Base-by-base conservation (phyloP, 139 green algal genomes). In the Chlorella sorokiniana region DNA sequence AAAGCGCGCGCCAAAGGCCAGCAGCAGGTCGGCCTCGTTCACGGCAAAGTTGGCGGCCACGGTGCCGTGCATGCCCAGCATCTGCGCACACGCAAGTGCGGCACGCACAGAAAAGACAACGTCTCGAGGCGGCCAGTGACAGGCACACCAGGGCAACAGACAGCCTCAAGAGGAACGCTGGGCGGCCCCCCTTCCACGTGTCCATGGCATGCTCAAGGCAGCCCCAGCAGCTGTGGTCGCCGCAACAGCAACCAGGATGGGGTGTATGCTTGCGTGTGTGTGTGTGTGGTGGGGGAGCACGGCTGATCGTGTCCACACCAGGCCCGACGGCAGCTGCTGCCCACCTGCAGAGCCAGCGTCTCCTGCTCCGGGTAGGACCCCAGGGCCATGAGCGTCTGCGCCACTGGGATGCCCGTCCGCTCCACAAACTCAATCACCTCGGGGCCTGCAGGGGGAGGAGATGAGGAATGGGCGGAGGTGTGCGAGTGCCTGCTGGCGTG, bases 51-150 rank as follows among this genome's bases (percentile, higher is more conserved):
- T 99, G 75, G 59, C 56, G 67, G 91, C 93, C 63, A 99, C 95
- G 2, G 97, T 98, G 84, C 96, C 96, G 85, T 99, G 97, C 96
- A 99, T 99, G 84, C 96, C 97, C 56, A 99, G 92, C 97, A 99
- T 99, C 82, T 94, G 88, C 73, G 95, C 61, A 8, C 61, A 68
- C 61, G 25, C 61, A n/a, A 68, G 23, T 68, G 25, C 8, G 14
- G 25, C 23, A 68, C 61, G 23, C 23, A 68, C 61, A 31, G 11
- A n/a, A n/a, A 68, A 14, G 25, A 10, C 61, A 37, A 14, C 61
- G 11, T 38, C 61, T 18, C 29, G 11, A 18, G 25, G 48, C 11
- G 14, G 14, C 23, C 61, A 68, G n/a, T n/a, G n/a, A n/a, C n/a
- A n/a, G n/a, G n/a, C n/a, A n/a, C n/a, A n/a, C n/a, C n/a, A n/a